Base-by-base conservation (phyloP, 2,329 filamentous ascomycete genomes). In the Talaromyces sp. region DNA sequence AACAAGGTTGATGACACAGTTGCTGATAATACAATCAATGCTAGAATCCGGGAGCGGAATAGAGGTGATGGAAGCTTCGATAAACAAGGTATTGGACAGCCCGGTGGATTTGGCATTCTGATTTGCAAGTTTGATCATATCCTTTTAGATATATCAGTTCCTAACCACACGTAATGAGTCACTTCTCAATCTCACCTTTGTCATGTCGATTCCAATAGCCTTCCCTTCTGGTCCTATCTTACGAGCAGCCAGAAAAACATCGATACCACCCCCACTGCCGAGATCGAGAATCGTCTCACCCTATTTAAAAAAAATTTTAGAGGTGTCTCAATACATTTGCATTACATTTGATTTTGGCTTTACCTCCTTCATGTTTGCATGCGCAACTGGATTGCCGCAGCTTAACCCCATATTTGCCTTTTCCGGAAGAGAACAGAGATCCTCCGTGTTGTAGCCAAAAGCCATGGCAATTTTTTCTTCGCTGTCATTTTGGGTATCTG, bases 1-100 rank as follows among this genome's bases (percentile, higher is more conserved):
- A 0, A 87, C 82, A 0, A 87, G 81, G 65, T 87, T 87, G 63
- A 88, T 73, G 30, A 87, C 85, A 63, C 86, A 89, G 72, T 89
- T 89, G 64, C 81, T 84, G 65, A 88, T 86, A 61, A 89, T 80
- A 66, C 82, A 83, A 70, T 87, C 79, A 18, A 79, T 82, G 16
- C 68, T 80, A 8, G 63, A 67, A 9, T 72, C 65, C 0, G 74
- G 68, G 0, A 87, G 72, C 0, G 78, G 72, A 23, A 86, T 80
- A 3, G 73, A 66, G 0, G 82, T 85, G 67, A 88, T 87, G 18
- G 67, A 68, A 2, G 78, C 74, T 62, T 85, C 72, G 61, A 86
- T 65, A 61, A 88, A 87, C 12, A 73, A 67, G 2, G 81, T 76
- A 65, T 87, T 87, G 5, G 66, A 63, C 4, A 73, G 71, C 0